Evolutionary conservation across 2,329 filamentous ascomycete genomes (phyloP).

Genomic region (Ophiostoma angusticollis): DNA sequence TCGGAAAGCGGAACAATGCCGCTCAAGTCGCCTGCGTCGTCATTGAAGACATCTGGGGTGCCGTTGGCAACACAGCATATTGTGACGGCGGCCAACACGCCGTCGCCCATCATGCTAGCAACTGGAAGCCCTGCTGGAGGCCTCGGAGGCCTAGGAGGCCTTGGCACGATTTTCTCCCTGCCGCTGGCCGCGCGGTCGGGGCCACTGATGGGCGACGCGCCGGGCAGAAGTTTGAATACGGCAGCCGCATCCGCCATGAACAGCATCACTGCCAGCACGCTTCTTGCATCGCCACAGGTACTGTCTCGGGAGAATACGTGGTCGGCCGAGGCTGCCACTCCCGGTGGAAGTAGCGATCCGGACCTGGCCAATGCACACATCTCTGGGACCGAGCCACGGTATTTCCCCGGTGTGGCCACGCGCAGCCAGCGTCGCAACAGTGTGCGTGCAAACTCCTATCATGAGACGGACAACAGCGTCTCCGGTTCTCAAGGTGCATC

Average conservation of each 20-base stretch:
- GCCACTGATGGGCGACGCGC: too few relatives aligned
- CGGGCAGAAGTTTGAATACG: slow-evolving; percentile 12
- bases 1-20: too few relatives aligned
- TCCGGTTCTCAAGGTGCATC: too few relatives aligned
- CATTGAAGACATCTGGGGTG: too few relatives aligned
- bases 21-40: too few relatives aligned
- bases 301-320: slow-evolving; percentile 19
- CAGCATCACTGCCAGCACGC: slow-evolving; percentile 1
- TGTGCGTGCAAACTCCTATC: slow-evolving; percentile 24
- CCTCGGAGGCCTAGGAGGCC: too few relatives aligned
- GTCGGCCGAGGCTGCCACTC: slow-evolving; percentile 20
- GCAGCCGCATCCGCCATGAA: slow-evolving; percentile 9
- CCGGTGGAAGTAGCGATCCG: slow-evolving; percentile 5
- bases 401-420: slow-evolving; percentile 59
- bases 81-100: too few relatives aligned
- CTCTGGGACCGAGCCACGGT: slow-evolving; percentile 49
- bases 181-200: too few relatives aligned
- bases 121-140: too few relatives aligned
- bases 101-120: too few relatives aligned
- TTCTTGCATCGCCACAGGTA: slow-evolving; percentile 7
- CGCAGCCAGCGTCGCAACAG: slow-evolving; percentile 35
- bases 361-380: slow-evolving; percentile 31
- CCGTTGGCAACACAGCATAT: too few relatives aligned
- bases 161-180: too few relatives aligned
- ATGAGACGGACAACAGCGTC: slow-evolving; percentile 26